Evolutionary conservation across 2,329 filamentous ascomycete species (phyloP).

Genomic region (Stemphylium beticola): DNA sequence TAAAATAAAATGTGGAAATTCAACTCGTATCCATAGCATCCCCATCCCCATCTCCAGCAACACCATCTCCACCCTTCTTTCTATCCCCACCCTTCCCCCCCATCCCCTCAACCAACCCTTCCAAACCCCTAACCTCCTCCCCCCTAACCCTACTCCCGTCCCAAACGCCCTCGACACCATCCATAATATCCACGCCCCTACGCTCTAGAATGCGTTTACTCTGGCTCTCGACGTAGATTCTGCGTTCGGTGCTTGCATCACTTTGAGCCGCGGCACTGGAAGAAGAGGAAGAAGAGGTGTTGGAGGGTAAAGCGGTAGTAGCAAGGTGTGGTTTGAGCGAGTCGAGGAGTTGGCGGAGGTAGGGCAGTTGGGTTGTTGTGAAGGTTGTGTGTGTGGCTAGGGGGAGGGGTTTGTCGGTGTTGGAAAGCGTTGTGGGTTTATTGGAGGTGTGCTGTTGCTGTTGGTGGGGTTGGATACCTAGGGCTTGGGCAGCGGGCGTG

Average conservation of each 20-base stretch:
- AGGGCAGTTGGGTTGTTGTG: slow-evolving; percentile 80
- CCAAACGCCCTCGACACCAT: slow-evolving; percentile 43
- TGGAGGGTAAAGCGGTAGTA: slow-evolving; percentile 41
- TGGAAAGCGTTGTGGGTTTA: background rate
- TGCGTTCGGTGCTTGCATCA: slow-evolving; percentile 65
- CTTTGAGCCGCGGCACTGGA: background rate
- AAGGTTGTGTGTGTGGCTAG: slow-evolving; percentile 77
- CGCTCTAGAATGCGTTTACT: slow-evolving; percentile 78
- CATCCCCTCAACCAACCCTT: slow-evolving; percentile 32
- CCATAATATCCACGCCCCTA: slow-evolving; percentile 65
- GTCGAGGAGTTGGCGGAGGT: slow-evolving; percentile 73
- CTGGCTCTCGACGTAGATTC: slow-evolving; percentile 83
- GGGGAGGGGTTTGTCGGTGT: slow-evolving; percentile 45
- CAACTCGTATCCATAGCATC: slow-evolving; percentile 37
- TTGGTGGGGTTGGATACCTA: slow-evolving; percentile 51
- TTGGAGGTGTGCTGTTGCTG: slow-evolving; percentile 18
- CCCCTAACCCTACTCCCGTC: slow-evolving; percentile 31
- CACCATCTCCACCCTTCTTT: background rate
- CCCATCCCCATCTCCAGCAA: slow-evolving; percentile 7
- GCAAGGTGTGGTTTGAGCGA: slow-evolving; percentile 70
- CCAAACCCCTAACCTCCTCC: slow-evolving; percentile 42
- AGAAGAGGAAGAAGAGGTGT: slow-evolving; percentile 15
- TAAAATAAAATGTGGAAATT: too few species aligned
- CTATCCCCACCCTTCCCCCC: slow-evolving; percentile 4
- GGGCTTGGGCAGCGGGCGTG: slow-evolving; percentile 53